Percentiles rank a stretch among this genome's conserved stretches.
Evolutionary conservation across 192 early-diverging fungal genomes (phyloP).

Genomic region (Phycomyces nitens): DNA sequence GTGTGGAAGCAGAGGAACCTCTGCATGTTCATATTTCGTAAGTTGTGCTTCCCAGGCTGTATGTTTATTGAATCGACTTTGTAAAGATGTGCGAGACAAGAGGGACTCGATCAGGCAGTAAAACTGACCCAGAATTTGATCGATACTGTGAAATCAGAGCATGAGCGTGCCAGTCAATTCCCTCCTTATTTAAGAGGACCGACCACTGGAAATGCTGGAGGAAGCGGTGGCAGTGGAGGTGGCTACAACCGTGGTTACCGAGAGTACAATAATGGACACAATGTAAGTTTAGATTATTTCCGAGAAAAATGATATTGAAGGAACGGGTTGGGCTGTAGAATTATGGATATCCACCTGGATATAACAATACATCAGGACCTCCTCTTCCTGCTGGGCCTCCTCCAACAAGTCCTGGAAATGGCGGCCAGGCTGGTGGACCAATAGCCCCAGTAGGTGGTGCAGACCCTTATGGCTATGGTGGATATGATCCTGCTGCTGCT

Average conservation of each 20-base stretch:
- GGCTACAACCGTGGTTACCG: constrained; percentile 9
- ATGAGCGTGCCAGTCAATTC: constrained; percentile 46
- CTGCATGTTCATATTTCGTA: constrained; percentile 82
- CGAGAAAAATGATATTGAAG: no score
- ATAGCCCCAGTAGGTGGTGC: no score
- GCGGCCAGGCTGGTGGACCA: neutral
- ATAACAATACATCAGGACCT: neutral
- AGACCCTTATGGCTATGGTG: no score
- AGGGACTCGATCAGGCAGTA: constrained; percentile 65
- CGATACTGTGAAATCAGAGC: constrained; percentile 71
- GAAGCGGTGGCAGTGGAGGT: constrained; percentile 26
- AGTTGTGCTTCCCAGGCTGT: constrained; percentile 13
- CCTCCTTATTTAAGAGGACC: constrained; percentile 30
- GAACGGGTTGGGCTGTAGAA: neutral
- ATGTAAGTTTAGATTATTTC: no score
- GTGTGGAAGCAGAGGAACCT: constrained; percentile 67
- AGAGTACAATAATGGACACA: neutral
- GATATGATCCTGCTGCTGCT: neutral
- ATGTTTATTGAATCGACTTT: neutral
- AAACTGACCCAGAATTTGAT: constrained; percentile 73
- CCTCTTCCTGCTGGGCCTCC: neutral
- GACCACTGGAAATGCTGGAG: constrained; percentile 25
- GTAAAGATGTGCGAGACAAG: constrained; percentile 58
- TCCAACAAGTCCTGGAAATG: neutral
- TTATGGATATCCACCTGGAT: neutral